Evolutionary conservation across 495 filamentous ascomycete genomes (phyloP), one percentile per base, ranked within the genome.

Genomic region (Apodospora peruviana): DNA sequence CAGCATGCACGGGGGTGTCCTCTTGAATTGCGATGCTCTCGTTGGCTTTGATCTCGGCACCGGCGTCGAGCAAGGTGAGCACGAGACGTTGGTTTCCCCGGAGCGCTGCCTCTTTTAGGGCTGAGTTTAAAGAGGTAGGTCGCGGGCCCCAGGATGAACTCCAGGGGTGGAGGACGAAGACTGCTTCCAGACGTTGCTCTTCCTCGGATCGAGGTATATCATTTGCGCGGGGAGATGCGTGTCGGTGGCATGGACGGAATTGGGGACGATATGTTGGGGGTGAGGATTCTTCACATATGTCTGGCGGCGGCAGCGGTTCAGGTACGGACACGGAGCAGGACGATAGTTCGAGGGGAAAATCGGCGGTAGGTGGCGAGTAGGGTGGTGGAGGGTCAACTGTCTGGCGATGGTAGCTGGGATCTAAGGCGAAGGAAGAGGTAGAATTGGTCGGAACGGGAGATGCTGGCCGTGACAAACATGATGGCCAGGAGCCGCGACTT

Each of bases 21-120:
- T 12, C 25, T 5, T 27, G 50, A 18, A 47, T 27, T 8, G 44
- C 44, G 20, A 16, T 16, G 38, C 47, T 19, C 14, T 16, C 17
- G 45, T 53, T 48, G 16, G 25, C 29, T 9, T 22, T 35, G 22
- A 53, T 22, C n/a, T 43, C 18, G 8, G 41, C 51, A 20, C 51
- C 51, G 20, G 39, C 37, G 32, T 48, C 45, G 34, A 46, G 27
- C 7, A 46, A 16, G 2, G 39, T 41, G 19, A 21, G 10, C 20
- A 41, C 39, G 14, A 41, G 39, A 14, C 39, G 44, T 11, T 37
- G 29, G 25, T 46, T 46, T 34, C 44, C 44, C 8, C 17, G 27
- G n/a, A 37, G 37, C 16, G 34, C 44, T 22, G 44, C 34, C 16
- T 23, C 11, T 20, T 23, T 41, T 20, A 41, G 19, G 5, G 39